These are phyloP conservation scores for Rutstroemia sp. DNA, from an alignment of 2,329 filamentous ascomycete species.

Conservation along the genomic window DNA sequence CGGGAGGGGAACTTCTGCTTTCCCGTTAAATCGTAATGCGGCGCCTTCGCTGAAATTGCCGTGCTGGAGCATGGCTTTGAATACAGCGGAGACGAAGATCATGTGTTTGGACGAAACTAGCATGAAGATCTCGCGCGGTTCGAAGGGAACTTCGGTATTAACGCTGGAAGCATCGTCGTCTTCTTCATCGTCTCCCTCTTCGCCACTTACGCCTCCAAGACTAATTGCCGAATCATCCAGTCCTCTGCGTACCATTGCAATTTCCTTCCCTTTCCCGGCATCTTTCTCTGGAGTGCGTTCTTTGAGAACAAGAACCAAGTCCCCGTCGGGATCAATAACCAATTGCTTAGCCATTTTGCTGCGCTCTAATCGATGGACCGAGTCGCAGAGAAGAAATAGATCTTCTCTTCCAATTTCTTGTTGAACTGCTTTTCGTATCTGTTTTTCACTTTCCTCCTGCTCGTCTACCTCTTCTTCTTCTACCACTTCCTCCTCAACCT, in stretches of 20 bases:
- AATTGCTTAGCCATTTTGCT: neutral
- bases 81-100: constrained; percentile 22
- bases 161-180: neutral
- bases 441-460: neutral
- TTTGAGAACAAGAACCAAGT: neutral
- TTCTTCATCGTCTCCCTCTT: neutral
- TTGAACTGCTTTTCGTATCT: neutral
- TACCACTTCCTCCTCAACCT: neutral
- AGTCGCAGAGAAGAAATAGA: neutral
- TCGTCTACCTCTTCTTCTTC: neutral
- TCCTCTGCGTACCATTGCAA: neutral
- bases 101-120: constrained; percentile 20
- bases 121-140: constrained; percentile 11
- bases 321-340: constrained; percentile 2
- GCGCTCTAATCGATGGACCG: neutral
- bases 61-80: constrained; percentile 23
- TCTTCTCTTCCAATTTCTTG: neutral
- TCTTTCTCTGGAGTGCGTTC: neutral
- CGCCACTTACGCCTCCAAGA: neutral
- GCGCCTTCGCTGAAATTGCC: constrained; percentile 19
- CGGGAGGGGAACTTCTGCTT: constrained; percentile 21
- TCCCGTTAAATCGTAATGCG: constrained; percentile 7
- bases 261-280: neutral
- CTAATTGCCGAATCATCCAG: constrained; percentile 3
- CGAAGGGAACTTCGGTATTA: neutral